Evolutionary conservation across 2,329 filamentous ascomycete genomes (phyloP), one percentile per base, ranked within the genome.

Genomic region (Aphanoascus verrucosus): DNA sequence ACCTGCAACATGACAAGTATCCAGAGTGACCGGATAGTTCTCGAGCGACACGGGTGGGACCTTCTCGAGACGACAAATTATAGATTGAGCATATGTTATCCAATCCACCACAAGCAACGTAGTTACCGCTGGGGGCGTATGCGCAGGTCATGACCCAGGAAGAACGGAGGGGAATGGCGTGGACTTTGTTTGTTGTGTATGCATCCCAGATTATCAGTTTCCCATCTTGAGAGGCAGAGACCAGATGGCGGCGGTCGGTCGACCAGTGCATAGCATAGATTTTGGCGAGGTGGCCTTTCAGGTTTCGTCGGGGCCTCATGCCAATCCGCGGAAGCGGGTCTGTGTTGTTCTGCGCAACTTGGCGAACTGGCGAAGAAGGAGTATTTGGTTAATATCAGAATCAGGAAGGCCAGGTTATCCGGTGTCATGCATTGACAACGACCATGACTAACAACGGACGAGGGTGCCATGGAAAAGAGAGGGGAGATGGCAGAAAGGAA

Each of bases 201-300:
- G 93, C 93, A 71, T 98, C 93, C 93, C 93, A 98, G 69, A 98
- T 97, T 72, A 98, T 98, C 62, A 98, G 83, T 78, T 98, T 98
- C 70, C 93, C 93, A 67, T 98, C 93, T 74, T 98, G 93, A 63
- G 93, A 98, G 59, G 93, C 93, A 11, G 93, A 97, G 50, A 98
- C 93, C 57, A 97, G 82, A 73, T 97, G 93, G 72, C 93, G 84
- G 67, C 93, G 84, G 74, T 98, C 93, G 60, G 93, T 98, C 34
- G 93, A 97, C 93, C 93, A 98, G 77, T 98, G 93, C 93, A 98
- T 98, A 65, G 93, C 93, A 73, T 98, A 98, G 66, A 98, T 98
- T 77, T 98, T 98, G 65, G 93, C 93, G 62, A 98, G 76, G 79
- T 98, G 93, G 61, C 93, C 93, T 77, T 97, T 97, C 62, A 98